phyloP scores from a whole-genome alignment of 805 yeast genomes.

The Ogataea methylovora region DNA sequence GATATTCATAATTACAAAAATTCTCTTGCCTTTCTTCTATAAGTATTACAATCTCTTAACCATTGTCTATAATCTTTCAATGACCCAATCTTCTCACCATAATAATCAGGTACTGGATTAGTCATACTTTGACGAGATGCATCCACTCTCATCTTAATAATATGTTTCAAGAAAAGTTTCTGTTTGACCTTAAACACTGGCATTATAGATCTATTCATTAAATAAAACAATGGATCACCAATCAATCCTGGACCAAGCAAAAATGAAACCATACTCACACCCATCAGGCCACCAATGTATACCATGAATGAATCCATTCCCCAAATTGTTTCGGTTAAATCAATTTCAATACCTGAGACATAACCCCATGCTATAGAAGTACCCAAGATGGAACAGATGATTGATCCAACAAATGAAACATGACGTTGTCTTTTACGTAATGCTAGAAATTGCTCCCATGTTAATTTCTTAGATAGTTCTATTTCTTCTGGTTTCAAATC shows the following conservation, averaged over 20 bases:
- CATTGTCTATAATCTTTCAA: constrained; percentile 85
- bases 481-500: constrained; percentile 13
- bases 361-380: constrained; percentile 65
- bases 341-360: constrained; percentile 76
- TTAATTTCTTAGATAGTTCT: constrained; percentile 25
- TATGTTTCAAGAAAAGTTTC: constrained; percentile 63
- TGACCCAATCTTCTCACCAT: constrained; percentile 91
- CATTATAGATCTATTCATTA: constrained; percentile 41
- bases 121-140: constrained; percentile 84
- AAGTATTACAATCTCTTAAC: constrained; percentile 92
- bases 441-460: constrained; percentile 77
- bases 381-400: constrained; percentile 59
- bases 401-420: constrained; percentile 60
- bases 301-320: constrained; percentile 90
- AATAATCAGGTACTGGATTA: constrained; percentile 97
- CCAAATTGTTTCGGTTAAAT: constrained; percentile 79
- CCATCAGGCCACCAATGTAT: constrained; percentile 62
- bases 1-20: constrained; percentile 43
- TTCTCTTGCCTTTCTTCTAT: constrained; percentile 72
- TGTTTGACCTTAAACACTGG: constrained; percentile 52
- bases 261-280: constrained; percentile 72
- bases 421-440: constrained; percentile 71
- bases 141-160: constrained; percentile 78
- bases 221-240: constrained; percentile 64
- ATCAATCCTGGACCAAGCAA: constrained; percentile 69